phyloP scores from a whole-genome alignment of 495 filamentous ascomycete species.

The Penicillium atrosanguineum region DNA sequence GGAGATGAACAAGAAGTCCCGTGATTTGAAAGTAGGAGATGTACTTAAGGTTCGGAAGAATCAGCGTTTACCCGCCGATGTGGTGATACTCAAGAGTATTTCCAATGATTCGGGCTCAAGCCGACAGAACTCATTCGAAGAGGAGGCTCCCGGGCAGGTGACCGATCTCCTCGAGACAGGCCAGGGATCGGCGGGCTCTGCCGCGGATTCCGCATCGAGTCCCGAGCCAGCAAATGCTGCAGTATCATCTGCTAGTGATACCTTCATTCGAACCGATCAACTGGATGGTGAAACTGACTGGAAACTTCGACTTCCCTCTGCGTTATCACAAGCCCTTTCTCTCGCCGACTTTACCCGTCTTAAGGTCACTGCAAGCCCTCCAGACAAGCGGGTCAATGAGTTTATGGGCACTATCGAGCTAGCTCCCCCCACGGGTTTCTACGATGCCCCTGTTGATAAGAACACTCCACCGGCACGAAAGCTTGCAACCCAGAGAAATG shows the following conservation, averaged over 20 bases:
- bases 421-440: constrained; percentile 37
- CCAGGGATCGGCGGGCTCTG: constrained; percentile 16
- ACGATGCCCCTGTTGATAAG: constrained; percentile 46
- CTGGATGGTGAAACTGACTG: constrained; percentile 98
- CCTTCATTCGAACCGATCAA: constrained; percentile 97
- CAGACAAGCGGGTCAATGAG: constrained; percentile 88
- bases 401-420: constrained; percentile 84
- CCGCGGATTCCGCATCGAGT: constrained; percentile 9
- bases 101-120: constrained; percentile 54
- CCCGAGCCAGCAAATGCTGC: constrained; percentile 7
- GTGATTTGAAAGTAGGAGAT: constrained; percentile 93
- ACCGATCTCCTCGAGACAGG: constrained; percentile 24
- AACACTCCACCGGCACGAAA: constrained; percentile 19
- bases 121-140: constrained; percentile 21
- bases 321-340: constrained; percentile 72
- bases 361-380: constrained; percentile 78
- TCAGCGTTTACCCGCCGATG: constrained; percentile 89
- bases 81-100: constrained; percentile 85
- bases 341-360: constrained; percentile 68
- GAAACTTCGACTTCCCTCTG: constrained; percentile 88
- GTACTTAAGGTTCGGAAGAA: constrained; percentile 88
- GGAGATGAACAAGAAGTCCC: constrained; percentile 74
- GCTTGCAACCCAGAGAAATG: constrained; percentile 20
- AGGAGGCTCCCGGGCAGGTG: constrained; percentile 8
- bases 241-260: constrained; percentile 61